phyloP scores from a whole-genome alignment of 805 yeast species.

The Schwanniomyces yamadae region DNA sequence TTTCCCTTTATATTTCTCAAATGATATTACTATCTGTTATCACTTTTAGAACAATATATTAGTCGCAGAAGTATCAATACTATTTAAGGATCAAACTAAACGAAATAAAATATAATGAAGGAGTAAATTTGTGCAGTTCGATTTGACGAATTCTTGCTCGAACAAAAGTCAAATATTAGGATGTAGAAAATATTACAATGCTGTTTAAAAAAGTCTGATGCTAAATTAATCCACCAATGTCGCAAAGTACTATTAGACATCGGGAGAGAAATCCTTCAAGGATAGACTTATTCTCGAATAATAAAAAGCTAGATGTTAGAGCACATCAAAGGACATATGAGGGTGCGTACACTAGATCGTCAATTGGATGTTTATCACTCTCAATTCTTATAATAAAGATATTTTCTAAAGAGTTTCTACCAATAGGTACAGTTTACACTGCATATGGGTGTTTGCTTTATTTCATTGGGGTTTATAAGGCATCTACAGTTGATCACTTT shows the following conservation, averaged over 20 bases:
- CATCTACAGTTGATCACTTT: conserved; percentile 34
- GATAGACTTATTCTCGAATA: conserved; percentile 37
- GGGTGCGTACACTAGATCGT: conserved; percentile 77
- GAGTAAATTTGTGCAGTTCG: too few relatives aligned
- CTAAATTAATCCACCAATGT: not conserved
- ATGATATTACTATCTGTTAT: too few relatives aligned
- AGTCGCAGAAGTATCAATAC: too few relatives aligned
- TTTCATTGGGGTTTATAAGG: conserved; percentile 38
- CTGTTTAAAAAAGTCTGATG: not conserved
- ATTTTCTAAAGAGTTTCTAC: conserved; percentile 61
- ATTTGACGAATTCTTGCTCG: too few relatives aligned
- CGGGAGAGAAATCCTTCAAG: conserved; percentile 29
- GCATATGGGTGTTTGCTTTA: conserved; percentile 51
- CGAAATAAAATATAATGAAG: too few relatives aligned
- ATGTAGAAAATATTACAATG: not conserved
- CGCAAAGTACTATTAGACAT: too few relatives aligned
- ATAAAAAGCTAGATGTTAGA: conserved; percentile 48
- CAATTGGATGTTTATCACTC: conserved; percentile 66
- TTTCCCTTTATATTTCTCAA: too few relatives aligned
- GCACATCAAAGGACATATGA: conserved; percentile 84
- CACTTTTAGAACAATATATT: too few relatives aligned
- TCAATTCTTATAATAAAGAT: conserved; percentile 63
- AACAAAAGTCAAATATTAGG: not conserved
- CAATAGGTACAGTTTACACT: conserved; percentile 66
- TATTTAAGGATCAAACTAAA: too few relatives aligned